A percentile compares a stretch with the other conserved stretches of the same genome.
Evolutionary conservation across 129 eudicot species (phyloP).

Genomic region (Ambrosia artemisiifolia): DNA sequence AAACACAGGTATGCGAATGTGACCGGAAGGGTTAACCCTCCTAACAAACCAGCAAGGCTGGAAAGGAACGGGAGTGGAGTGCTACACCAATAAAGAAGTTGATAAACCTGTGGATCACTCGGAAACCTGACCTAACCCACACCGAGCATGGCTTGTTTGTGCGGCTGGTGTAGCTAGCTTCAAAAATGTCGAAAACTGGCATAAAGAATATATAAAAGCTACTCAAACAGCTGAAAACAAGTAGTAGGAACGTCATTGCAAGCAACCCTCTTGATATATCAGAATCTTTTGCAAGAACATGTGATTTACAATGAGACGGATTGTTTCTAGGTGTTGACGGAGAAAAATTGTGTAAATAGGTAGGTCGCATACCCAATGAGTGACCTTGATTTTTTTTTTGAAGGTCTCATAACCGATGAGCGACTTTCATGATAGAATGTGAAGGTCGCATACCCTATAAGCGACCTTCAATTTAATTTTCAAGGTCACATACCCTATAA

Average conservation of each 20-base stretch:
- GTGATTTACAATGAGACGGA: no score
- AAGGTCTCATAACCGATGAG: no score
- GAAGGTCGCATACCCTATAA: no score
- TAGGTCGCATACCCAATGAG: no score
- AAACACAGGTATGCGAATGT: slow-evolving; percentile 56
- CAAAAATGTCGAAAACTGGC: slow-evolving; percentile 94
- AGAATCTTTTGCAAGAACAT: no score
- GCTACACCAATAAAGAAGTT: slow-evolving; percentile 75
- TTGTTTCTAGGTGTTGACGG: no score
- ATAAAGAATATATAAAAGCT: slow-evolving; percentile 61
- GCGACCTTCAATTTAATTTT: no score
- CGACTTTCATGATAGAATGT: no score
- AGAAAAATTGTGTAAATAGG: no score
- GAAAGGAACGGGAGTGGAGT: slow-evolving; percentile 66
- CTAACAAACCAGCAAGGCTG: slow-evolving; percentile 51
- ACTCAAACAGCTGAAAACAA: slow-evolving; percentile 56
- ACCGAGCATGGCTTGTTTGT: slow-evolving; percentile 85
- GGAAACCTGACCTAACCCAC: slow-evolving; percentile 93
- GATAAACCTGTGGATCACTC: slow-evolving; percentile 75
- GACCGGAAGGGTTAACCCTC: slow-evolving; percentile 53
- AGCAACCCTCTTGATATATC: slow-evolving; percentile 11
- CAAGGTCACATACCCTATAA: no score
- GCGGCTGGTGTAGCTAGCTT: slow-evolving; percentile 85
- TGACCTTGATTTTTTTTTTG: no score
- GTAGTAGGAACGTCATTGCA: slow-evolving; percentile 41